Base-by-base conservation (phyloP, 768 basidiomycete genomes). In the Porpolomopsis calyptriformis region DNA sequence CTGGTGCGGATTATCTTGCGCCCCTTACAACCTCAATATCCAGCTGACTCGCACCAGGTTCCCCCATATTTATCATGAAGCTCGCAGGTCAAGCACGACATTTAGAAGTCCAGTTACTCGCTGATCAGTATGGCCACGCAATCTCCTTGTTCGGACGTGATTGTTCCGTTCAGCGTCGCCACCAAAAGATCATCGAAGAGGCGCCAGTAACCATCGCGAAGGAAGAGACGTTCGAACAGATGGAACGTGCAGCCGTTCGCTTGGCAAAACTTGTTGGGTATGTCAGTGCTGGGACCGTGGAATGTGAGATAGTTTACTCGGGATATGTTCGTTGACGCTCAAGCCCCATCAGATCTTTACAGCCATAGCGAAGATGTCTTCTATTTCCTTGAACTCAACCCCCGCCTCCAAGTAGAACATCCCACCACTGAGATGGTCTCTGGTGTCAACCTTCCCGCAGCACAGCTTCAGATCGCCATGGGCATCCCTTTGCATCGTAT, bases 341-440 rank as follows among this genome's bases (percentile, higher is more conserved):
- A 39, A 48, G 48, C 43, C 33, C 47, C 20, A 27, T 10, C 48
- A 92, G 92, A 98, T 66, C 80, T 99, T 31, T 99, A 98, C 66
- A 93, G 84, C 53, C 90, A 88, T 51, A 73, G 80, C 0, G 94
- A 97, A 50, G 90, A 98, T 59, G 77, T 80, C 23, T 99, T 98
- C 69, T 90, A 85, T 70, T 99, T 99, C 77, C 76, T 99, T 52
- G 96, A 99, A 65, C 78, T 99, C 49, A 99, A 99, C 64, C 96
- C 96, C 38, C 93, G 96, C 75, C 83, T 99, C 18, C 96, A 99
- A 69, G 96, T 99, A 57, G 96, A 99, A 69, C 96, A 99, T 64
- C 96, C 96, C 8, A 99, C 96, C 9, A 99, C 96, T 18, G 96
- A 99, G 65, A 99, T 98, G 90, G 96, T 98, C n/a, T 82, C 86